Evolutionary conservation across 2,329 filamentous ascomycete genomes (phyloP), one percentile per base, ranked within the genome.

Genomic region (Exophiala viscosa): DNA sequence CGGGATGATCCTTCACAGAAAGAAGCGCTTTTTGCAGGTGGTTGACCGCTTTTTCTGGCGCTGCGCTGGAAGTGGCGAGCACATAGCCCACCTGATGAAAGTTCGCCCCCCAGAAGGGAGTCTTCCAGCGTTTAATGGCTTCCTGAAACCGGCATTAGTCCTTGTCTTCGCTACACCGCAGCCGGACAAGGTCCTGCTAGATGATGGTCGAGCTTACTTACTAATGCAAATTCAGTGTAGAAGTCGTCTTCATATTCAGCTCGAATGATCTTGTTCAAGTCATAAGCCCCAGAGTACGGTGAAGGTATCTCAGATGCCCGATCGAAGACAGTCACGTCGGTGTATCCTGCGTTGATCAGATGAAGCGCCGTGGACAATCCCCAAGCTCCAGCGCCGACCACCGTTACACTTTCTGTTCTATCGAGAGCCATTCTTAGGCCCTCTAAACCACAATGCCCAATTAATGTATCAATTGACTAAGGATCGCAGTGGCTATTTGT

Each of bases 351-450:
- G 7, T 73, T 67, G 33, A 71, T 44, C 1, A 77, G 70, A 60
- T 77, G 74, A 13, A 76, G 64, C 2, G 74, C 74, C 0, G 75
- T 77, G 5, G 74, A 76, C 2, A 73, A 69, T 10, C 75, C 74
- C 53, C 74, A 71, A 5, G 73, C 74, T 39, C 74, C 74, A 8
- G 73, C 76, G 28, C 77, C 77, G n/a, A 76, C 71, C 23, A 78
- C 67, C 14, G 76, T 65, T 40, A 78, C 64, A 17, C 64, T 42
- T 34, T 47, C 50, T 15, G 20, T 15, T 20, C 55, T 61, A 33
- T 58, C 40, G 3, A 13, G 10, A 14, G 44, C 8, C 57, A 61
- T 61, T 28, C 5, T 33, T 39, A 3, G 23, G 7, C 8, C 23
- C 34, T 3, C 10, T 36, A 10, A 36, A 36, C 11, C 2, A 10